A percentile compares a stretch with the other conserved stretches of the same genome.
phyloP scores from a whole-genome alignment of 805 yeast species.

The Ascoidea asiatica region DNA sequence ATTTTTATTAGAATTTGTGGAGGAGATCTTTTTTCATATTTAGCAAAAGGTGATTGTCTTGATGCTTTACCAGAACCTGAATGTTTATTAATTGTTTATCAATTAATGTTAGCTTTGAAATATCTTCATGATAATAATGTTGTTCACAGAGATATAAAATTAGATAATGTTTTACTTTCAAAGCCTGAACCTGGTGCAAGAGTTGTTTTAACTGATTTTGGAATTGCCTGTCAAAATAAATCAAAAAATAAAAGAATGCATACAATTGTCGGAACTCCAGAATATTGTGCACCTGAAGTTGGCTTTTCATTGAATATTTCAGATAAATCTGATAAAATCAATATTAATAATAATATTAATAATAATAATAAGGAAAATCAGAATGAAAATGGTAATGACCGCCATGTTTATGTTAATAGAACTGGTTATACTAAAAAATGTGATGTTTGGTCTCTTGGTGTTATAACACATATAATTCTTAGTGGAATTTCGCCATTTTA shows the following conservation, averaged over 20 bases:
- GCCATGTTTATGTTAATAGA: slow-evolving; percentile 13
- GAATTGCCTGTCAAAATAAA: slow-evolving; percentile 26
- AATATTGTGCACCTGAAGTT: slow-evolving; percentile 63
- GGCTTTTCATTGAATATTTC: slow-evolving; percentile 27
- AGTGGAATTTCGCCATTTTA: slow-evolving; percentile 57
- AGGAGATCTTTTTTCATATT: slow-evolving; percentile 44
- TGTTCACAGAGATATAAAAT: slow-evolving; percentile 54
- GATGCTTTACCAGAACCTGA: slow-evolving; percentile 39
- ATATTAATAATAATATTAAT: slow-evolving; percentile 15
- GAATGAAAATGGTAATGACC: not conserved
- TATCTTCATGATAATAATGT: slow-evolving; percentile 41
- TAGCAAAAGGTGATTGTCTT: slow-evolving; percentile 27
- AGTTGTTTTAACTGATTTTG: slow-evolving; percentile 57
- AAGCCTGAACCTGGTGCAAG: slow-evolving; percentile 38
- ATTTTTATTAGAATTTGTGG: slow-evolving; percentile 25
- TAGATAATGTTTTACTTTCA: slow-evolving; percentile 49
- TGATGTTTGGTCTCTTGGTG: slow-evolving; percentile 61
- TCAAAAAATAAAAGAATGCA: slow-evolving; percentile 25
- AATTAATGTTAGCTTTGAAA: slow-evolving; percentile 38
- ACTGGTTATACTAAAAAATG: slow-evolving; percentile 41
- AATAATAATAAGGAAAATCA: slow-evolving; percentile 11
- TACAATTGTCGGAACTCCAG: slow-evolving; percentile 51
- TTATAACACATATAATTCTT: slow-evolving; percentile 41
- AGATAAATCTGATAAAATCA: too few species aligned
- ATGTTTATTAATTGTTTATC: slow-evolving; percentile 37